These are phyloP conservation scores for Termitomyces bulborhizus DNA, from an alignment of 768 basidiomycete genomes.

Conservation along the genomic window DNA sequence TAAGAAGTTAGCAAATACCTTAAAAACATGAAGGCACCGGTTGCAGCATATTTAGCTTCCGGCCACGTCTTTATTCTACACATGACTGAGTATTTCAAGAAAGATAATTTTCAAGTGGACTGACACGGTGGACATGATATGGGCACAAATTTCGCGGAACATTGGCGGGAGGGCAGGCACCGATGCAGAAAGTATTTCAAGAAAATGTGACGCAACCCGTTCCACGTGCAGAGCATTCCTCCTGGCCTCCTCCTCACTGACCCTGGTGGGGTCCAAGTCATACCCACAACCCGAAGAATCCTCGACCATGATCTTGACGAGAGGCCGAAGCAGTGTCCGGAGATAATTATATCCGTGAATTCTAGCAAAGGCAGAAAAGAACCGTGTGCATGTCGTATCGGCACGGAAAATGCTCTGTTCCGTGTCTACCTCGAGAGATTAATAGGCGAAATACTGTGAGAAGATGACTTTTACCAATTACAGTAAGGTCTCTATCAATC, in stretches of 20 bases:
- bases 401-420: slow-evolving; percentile 82
- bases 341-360: slow-evolving; percentile 92
- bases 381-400: slow-evolving; percentile 83
- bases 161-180: slow-evolving; percentile 72
- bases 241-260: slow-evolving; percentile 50
- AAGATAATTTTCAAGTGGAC: slow-evolving; percentile 19
- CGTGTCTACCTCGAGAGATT: slow-evolving; percentile 42
- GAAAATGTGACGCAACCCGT: slow-evolving; percentile 66
- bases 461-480: slow-evolving; percentile 48
- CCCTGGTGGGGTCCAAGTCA: slow-evolving; percentile 68
- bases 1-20: slow-evolving; percentile 35
- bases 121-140: slow-evolving; percentile 75
- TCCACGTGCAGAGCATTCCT: slow-evolving; percentile 70
- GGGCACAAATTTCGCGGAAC: slow-evolving; percentile 81
- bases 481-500: slow-evolving; percentile 79
- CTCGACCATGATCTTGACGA: slow-evolving; percentile 67
- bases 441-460: background rate
- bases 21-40: slow-evolving; percentile 90
- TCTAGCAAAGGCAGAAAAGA: slow-evolving; percentile 80
- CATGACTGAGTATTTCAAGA: background rate
- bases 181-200: slow-evolving; percentile 70
- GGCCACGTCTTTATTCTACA: slow-evolving; percentile 64
- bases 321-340: slow-evolving; percentile 69
- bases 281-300: slow-evolving; percentile 72
- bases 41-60: slow-evolving; percentile 71